Evolutionary conservation across 768 basidiomycete genomes (phyloP).

Genomic region (Phaeolepiota aurea): DNA sequence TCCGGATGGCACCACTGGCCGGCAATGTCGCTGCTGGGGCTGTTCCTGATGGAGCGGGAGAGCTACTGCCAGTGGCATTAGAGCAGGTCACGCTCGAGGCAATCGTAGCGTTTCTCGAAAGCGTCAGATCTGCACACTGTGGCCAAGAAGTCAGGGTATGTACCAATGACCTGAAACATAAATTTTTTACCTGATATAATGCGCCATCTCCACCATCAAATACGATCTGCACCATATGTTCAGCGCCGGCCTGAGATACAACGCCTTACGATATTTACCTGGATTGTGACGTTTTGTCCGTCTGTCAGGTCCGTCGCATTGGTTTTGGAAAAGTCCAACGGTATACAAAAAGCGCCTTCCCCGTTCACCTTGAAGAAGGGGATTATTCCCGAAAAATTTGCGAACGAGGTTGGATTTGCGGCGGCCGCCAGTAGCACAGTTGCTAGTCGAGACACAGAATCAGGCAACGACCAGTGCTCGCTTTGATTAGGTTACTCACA

Average conservation of each 20-base stretch:
- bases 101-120: constrained; percentile 44
- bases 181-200: constrained; percentile 53
- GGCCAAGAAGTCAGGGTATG: not conserved
- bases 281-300: constrained; percentile 69
- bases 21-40: not conserved
- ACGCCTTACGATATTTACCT: constrained; percentile 20
- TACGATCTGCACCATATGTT: constrained; percentile 24
- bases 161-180: not conserved
- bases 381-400: constrained; percentile 48
- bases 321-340: constrained; percentile 49
- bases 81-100: constrained; percentile 33
- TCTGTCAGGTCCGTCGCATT: constrained; percentile 41
- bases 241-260: not conserved
- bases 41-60: constrained; percentile 8
- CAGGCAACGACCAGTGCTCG: no score
- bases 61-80: constrained; percentile 21
- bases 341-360: constrained; percentile 60
- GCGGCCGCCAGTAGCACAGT: constrained; percentile 47
- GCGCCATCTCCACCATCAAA: constrained; percentile 65
- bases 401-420: constrained; percentile 53
- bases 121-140: constrained; percentile 75
- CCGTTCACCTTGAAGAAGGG: constrained; percentile 42
- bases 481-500: constrained; percentile 37
- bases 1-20: not conserved
- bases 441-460: no score